Evolutionary conservation across 2,329 filamentous ascomycete species (phyloP).

Genomic region (Botrytis elliptica): DNA sequence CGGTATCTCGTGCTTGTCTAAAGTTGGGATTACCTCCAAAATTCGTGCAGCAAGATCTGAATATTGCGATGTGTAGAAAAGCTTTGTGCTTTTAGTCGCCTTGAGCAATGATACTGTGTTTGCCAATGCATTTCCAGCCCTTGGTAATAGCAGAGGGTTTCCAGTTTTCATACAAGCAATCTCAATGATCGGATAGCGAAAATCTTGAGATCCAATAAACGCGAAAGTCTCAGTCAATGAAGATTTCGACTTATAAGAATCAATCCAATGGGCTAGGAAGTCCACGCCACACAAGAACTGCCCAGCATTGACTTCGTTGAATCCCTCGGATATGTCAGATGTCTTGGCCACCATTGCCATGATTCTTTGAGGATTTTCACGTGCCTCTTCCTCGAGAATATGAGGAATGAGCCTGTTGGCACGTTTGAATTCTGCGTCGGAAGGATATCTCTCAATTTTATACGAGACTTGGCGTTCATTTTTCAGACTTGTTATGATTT

Average conservation of each 20-base stretch:
- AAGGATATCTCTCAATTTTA: background rate
- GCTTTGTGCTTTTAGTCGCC: constrained; percentile 20
- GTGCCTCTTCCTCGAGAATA: constrained; percentile 25
- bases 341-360: constrained; percentile 26
- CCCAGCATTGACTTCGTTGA: constrained; percentile 23
- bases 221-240: constrained; percentile 21
- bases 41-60: constrained; percentile 21
- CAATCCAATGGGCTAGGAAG: constrained; percentile 31
- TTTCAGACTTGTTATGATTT: background rate
- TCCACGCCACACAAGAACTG: constrained; percentile 29
- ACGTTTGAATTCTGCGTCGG: background rate
- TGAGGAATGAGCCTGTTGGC: constrained; percentile 24
- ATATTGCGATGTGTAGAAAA: constrained; percentile 25
- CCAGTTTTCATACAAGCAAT: constrained; percentile 21
- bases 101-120: constrained; percentile 28
- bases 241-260: constrained; percentile 2
- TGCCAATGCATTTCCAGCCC: constrained; percentile 26
- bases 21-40: background rate
- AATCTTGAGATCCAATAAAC: constrained; percentile 33
- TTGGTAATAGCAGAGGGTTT: constrained; percentile 28
- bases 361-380: constrained; percentile 18
- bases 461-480: background rate
- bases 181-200: constrained; percentile 27
- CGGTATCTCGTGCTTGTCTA: constrained; percentile 26
- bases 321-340: constrained; percentile 16